A percentile compares a stretch with the other conserved stretches of the same genome.
These are phyloP conservation scores for Dictyostelium capitatum DNA, from an alignment of 78 protist species.

Conservation along the genomic window DNA sequence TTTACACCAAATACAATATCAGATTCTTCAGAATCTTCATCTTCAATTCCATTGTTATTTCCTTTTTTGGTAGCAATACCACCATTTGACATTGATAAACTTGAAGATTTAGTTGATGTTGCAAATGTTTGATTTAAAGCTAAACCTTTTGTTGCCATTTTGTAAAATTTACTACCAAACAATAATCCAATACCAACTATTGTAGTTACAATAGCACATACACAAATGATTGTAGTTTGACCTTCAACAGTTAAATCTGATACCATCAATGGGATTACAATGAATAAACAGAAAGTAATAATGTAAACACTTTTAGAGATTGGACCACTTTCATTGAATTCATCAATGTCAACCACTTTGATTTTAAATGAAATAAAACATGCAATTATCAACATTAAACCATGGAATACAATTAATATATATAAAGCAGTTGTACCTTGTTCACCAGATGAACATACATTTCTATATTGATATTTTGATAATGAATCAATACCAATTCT, in stretches of 20 bases:
- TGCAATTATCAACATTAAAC: slow-evolving; percentile 26
- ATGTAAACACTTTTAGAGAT: slow-evolving; percentile 16
- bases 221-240: slow-evolving; percentile 12
- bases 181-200: not conserved
- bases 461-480: slow-evolving; percentile 7
- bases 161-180: slow-evolving; percentile 24
- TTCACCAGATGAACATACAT: not conserved
- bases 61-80: not conserved
- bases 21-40: slow-evolving; percentile 15
- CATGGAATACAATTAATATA: slow-evolving; percentile 29
- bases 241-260: not conserved
- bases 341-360: slow-evolving; percentile 30
- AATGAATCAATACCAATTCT: slow-evolving; percentile 1
- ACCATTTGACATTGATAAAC: not conserved
- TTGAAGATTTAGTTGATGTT: not conserved
- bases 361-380: slow-evolving; percentile 61
- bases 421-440: slow-evolving; percentile 3
- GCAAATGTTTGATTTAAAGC: slow-evolving; percentile 9
- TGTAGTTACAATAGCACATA: slow-evolving; percentile 3
- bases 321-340: slow-evolving; percentile 39
- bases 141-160: not conserved
- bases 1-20: not conserved
- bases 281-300: slow-evolving; percentile 18
- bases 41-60: not conserved
- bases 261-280: slow-evolving; percentile 30